Evolutionary conservation across 495 filamentous ascomycete genomes (phyloP).

Genomic region (Bacidia gigantensis): DNA sequence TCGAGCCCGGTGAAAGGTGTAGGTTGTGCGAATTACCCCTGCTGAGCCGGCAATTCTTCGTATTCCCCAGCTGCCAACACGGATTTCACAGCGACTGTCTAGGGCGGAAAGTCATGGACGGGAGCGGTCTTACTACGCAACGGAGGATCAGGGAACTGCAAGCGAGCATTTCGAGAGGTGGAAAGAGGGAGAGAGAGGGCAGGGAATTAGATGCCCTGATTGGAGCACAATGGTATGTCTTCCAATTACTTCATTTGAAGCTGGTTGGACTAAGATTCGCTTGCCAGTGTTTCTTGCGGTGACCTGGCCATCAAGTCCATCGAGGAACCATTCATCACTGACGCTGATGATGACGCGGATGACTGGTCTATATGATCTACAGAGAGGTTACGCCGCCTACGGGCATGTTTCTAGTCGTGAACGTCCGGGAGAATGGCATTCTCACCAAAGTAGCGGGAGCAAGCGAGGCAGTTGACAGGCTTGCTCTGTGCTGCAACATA

Average conservation of each 20-base stretch:
- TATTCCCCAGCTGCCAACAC: slow-evolving; percentile 88
- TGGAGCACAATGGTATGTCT: slow-evolving; percentile 61
- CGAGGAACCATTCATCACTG: slow-evolving; percentile 74
- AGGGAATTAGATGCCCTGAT: slow-evolving; percentile 80
- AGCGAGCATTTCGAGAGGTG: slow-evolving; percentile 57
- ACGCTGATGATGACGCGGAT: slow-evolving; percentile 46
- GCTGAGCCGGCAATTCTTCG: slow-evolving; percentile 83
- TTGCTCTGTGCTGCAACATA: no score
- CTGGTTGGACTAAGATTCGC: background rate
- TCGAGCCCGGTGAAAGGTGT: slow-evolving; percentile 91
- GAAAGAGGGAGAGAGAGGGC: slow-evolving; percentile 65
- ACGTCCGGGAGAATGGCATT: background rate
- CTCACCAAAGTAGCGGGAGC: no score
- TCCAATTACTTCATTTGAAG: background rate
- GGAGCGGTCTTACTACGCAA: slow-evolving; percentile 35
- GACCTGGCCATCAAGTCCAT: slow-evolving; percentile 88
- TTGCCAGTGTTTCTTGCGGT: slow-evolving; percentile 64
- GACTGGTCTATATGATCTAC: slow-evolving; percentile 64
- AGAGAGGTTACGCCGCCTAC: background rate
- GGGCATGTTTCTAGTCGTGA: background rate
- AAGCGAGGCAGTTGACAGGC: no score
- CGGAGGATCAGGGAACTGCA: slow-evolving; percentile 75
- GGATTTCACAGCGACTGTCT: slow-evolving; percentile 93
- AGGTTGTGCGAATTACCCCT: slow-evolving; percentile 76
- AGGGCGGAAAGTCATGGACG: slow-evolving; percentile 65